Base-by-base conservation (phyloP, 106 monocot genomes). In the Alisma plantagoaquatica region DNA sequence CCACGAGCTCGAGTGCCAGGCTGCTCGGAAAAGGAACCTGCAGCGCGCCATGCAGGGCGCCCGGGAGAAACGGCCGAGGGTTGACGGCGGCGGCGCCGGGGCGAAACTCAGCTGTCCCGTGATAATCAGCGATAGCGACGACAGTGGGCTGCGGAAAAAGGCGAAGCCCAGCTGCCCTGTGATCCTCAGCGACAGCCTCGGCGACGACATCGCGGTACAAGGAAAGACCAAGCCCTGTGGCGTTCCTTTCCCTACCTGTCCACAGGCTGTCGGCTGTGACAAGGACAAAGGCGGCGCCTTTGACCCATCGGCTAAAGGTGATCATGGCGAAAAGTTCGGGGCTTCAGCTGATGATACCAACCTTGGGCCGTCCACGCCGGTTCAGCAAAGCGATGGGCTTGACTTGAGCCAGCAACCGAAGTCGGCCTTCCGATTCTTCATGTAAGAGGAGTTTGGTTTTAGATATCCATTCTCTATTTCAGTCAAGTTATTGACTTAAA, bases 341-440 rank as follows among this genome's bases (percentile, higher is more conserved):
- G 24, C 53, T 19, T 53, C 53, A 31, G 3, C n/a, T n/a, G n/a
- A n/a, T n/a, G n/a, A n/a, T n/a, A n/a, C n/a, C n/a, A n/a, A n/a
- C n/a, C n/a, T n/a, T n/a, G n/a, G n/a, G n/a, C n/a, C n/a, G n/a
- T n/a, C n/a, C n/a, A n/a, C n/a, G n/a, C n/a, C n/a, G n/a, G n/a
- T n/a, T n/a, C n/a, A n/a, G n/a, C n/a, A 56, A 24, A 38, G 41
- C 23, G 14, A 23, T 10, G 6, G n/a, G 3, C 3, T 56, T 4
- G 23, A 41, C 15, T 20, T 41, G 9, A 5, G 23, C 4, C 22
- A 23, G 14, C 15, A 28, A 16, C 56, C 56, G 0, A 19, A 41
- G 41, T 56, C 56, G 11, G 56, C 56, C 26, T 56, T 56, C 35
- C 56, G 56, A 14, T 56, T 56, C 56, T 56, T 56, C 20, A 56